These are phyloP conservation scores for Atractiella rhizophila DNA, from an alignment of 768 basidiomycete genomes.

Conservation along the genomic window DNA sequence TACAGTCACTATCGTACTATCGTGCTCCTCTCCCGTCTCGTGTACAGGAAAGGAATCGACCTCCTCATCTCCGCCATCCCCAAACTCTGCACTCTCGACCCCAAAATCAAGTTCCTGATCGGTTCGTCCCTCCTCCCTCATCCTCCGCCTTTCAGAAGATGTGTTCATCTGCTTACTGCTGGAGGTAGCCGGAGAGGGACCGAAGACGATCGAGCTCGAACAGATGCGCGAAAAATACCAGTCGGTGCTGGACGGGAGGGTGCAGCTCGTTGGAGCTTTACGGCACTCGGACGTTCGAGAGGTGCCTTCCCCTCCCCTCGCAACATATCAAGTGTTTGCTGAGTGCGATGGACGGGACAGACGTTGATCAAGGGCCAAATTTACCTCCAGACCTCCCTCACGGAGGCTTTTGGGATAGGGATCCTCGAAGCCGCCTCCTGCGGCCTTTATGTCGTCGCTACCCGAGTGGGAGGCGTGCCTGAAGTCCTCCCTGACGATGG, in stretches of 20 bases:
- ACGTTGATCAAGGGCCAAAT: conserved; percentile 68
- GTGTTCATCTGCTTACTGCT: not conserved
- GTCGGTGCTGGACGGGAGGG: conserved; percentile 52
- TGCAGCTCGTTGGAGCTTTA: conserved; percentile 65
- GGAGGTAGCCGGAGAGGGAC: conserved; percentile 64
- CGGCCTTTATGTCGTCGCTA: conserved; percentile 79
- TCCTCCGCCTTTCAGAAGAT: not conserved
- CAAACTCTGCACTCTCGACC: conserved; percentile 57
- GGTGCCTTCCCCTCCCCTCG: conserved; percentile 25
- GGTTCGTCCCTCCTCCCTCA: conserved; percentile 30
- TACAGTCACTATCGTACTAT: conserved; percentile 75
- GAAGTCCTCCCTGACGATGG: conserved; percentile 76
- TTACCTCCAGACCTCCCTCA: conserved; percentile 82
- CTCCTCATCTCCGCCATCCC: conserved; percentile 79
- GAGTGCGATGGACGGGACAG: too few species aligned
- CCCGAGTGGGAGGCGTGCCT: conserved; percentile 80
- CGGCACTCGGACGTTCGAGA: conserved; percentile 55
- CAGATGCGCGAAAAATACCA: conserved; percentile 78
- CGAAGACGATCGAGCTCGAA: conserved; percentile 74
- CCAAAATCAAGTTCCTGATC: conserved; percentile 65
- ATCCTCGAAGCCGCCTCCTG: conserved; percentile 89
- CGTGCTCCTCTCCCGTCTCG: conserved; percentile 65
- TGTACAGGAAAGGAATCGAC: conserved; percentile 89
- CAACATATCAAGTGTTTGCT: too few species aligned
- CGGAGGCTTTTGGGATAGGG: conserved; percentile 91